Evolutionary conservation across 1,284 basidiomycete genomes (phyloP).

Genomic region (Pseudozyma sp.): DNA sequence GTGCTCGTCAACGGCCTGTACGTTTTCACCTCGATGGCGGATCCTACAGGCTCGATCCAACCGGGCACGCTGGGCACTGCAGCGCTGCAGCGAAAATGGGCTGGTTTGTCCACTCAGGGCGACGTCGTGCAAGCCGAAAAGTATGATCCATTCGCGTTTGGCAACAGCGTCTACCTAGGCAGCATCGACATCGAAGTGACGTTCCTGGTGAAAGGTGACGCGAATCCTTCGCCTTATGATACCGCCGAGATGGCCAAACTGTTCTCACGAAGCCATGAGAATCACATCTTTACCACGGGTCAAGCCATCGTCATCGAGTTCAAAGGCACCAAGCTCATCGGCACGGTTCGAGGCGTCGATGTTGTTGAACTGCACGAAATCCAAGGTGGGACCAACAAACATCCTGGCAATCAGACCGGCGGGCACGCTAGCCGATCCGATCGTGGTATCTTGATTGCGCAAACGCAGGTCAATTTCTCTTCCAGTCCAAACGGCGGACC

Average conservation of each 20-base stretch:
- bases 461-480: slow-evolving; percentile 88
- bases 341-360: slow-evolving; percentile 77
- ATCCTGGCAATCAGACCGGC: slow-evolving; percentile 61
- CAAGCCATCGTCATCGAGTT: slow-evolving; percentile 89
- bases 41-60: slow-evolving; percentile 58
- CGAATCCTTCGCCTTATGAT: slow-evolving; percentile 70
- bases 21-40: slow-evolving; percentile 61
- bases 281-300: slow-evolving; percentile 73
- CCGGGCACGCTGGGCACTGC: slow-evolving; percentile 62
- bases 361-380: slow-evolving; percentile 73
- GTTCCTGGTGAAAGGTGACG: slow-evolving; percentile 56
- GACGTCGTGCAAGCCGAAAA: slow-evolving; percentile 60
- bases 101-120: slow-evolving; percentile 60
- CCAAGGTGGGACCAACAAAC: slow-evolving; percentile 25
- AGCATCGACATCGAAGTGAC: slow-evolving; percentile 63
- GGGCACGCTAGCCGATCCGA: slow-evolving; percentile 49
- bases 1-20: slow-evolving; percentile 62
- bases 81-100: slow-evolving; percentile 64
- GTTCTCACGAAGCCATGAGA: slow-evolving; percentile 80
- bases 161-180: slow-evolving; percentile 62
- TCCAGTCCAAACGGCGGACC: slow-evolving; percentile 84
- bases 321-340: slow-evolving; percentile 86
- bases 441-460: slow-evolving; percentile 84
- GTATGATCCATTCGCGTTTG: slow-evolving; percentile 61
- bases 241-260: slow-evolving; percentile 84